Evolutionary conservation across 176 grass and related monocot species (phyloP), one percentile per base, ranked within the genome.

Genomic region (Melocanna baccifera): DNA sequence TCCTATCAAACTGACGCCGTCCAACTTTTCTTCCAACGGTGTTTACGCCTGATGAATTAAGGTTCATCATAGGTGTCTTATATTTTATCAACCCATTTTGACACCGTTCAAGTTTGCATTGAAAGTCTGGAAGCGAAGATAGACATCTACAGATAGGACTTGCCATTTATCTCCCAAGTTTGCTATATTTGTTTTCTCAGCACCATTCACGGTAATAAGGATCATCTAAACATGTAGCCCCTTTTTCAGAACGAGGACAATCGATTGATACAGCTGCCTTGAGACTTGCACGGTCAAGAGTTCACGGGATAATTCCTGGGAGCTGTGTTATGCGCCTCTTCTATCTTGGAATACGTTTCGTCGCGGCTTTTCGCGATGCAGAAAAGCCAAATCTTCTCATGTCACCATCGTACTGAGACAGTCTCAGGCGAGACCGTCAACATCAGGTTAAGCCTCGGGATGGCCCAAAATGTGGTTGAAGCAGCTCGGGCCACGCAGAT

Each of bases 1-100:
- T n/a, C 3, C 32, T 4, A 34, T 34, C 32, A 34, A 34, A 4
- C 3, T 0, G 32, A 34, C 32, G 3, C 32, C 2, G 32, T 34
- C 3, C 1, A 0, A 0, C 4, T 34, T 34, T 34, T 1, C 4
- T 34, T 4, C 32, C 3, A 4, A 34, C 3, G 0, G 32, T 34
- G 32, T 34, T 34, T 34, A 34, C 32, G n/a, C 32, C 32, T 34
- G 3, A 4, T 34, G 32, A 34, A 34, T 0, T 34, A 34, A 34
- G 32, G 4, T 4, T 34, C 4, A 34, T 34, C 32, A 34, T 4
- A 4, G 58, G 30, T 75, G 23, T 22, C 76, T 51, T 63, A 63
- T 79, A 13, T 7, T 53, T 19, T 20, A 48, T 16, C 62, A 69
- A n/a, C 11, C 36, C 30, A 15, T 67, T 81, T 41, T 55, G 45